Evolutionary conservation across 345 rosid genomes (phyloP).

Genomic region (Populus deltoides): DNA sequence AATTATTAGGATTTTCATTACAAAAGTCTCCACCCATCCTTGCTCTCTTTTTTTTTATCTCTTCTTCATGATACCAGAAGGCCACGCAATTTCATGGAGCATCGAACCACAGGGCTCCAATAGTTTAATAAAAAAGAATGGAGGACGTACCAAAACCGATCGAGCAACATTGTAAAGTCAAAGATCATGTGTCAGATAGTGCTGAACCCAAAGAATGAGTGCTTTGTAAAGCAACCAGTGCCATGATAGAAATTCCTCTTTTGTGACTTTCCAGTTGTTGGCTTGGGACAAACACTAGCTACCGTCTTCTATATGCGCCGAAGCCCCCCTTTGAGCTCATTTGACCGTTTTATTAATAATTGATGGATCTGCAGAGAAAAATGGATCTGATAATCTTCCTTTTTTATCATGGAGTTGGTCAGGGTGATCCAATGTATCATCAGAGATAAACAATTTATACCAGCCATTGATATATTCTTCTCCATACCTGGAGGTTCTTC

Average conservation of each 20-base stretch:
- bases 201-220: neutral
- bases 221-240: slow-evolving; percentile 5
- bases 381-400: neutral
- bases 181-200: neutral
- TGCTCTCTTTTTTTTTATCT: no score
- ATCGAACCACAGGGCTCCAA: neutral
- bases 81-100: neutral
- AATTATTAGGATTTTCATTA: no score
- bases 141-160: neutral
- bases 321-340: slow-evolving; percentile 9
- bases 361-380: neutral
- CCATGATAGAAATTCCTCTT: neutral
- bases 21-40: no score
- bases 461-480: no score
- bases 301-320: slow-evolving; percentile 10
- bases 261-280: slow-evolving; percentile 4
- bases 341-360: slow-evolving; percentile 21
- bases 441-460: no score
- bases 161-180: neutral
- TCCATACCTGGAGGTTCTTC: no score
- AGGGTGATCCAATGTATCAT: neutral
- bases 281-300: slow-evolving; percentile 23
- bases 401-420: slow-evolving; percentile 5
- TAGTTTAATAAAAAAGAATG: neutral
- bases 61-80: neutral